Evolutionary conservation across 2,329 filamentous ascomycete species (phyloP).

Genomic region (Knufia fluminis): DNA sequence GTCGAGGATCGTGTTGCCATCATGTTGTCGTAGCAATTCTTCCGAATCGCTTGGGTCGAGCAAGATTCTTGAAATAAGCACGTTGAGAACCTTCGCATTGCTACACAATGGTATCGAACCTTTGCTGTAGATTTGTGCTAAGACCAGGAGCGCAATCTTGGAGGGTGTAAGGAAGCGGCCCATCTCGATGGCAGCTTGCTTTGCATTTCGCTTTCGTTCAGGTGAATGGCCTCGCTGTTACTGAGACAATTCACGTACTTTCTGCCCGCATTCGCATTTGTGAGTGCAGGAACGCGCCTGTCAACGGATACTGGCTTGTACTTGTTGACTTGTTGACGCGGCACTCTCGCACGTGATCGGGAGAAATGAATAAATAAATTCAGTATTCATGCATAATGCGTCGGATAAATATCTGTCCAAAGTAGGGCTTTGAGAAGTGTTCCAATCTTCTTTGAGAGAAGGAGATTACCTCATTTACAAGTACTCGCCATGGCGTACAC

Average conservation of each 20-base stretch:
- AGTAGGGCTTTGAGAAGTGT: too few relatives aligned
- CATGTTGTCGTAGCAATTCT: constrained; percentile 24
- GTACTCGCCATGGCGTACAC: constrained; percentile 21
- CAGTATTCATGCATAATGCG: too few relatives aligned
- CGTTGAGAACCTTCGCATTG: constrained; percentile 67
- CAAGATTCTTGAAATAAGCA: constrained; percentile 63
- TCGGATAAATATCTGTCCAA: too few relatives aligned
- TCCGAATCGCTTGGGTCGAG: constrained; percentile 25
- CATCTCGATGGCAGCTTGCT: constrained; percentile 40
- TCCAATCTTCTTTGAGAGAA: too few relatives aligned
- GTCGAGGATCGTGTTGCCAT: constrained; percentile 29
- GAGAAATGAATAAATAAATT: too few relatives aligned
- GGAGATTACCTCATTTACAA: too few relatives aligned
- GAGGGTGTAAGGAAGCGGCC: constrained; percentile 79
- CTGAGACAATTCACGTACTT: too few relatives aligned
- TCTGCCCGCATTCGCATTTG: too few relatives aligned
- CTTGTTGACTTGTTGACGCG: too few relatives aligned
- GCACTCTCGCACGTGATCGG: too few relatives aligned
- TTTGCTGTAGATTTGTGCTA: constrained; percentile 73
- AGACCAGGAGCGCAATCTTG: constrained; percentile 70
- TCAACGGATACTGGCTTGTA: too few relatives aligned
- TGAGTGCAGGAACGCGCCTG: too few relatives aligned
- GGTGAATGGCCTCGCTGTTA: neutral
- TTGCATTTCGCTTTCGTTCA: neutral
- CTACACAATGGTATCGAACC: constrained; percentile 58